A percentile compares a stretch with the other conserved stretches of the same genome.
Conservation (phyloP, 352 stramenopile species). For the Albugo laibachii region DNA sequence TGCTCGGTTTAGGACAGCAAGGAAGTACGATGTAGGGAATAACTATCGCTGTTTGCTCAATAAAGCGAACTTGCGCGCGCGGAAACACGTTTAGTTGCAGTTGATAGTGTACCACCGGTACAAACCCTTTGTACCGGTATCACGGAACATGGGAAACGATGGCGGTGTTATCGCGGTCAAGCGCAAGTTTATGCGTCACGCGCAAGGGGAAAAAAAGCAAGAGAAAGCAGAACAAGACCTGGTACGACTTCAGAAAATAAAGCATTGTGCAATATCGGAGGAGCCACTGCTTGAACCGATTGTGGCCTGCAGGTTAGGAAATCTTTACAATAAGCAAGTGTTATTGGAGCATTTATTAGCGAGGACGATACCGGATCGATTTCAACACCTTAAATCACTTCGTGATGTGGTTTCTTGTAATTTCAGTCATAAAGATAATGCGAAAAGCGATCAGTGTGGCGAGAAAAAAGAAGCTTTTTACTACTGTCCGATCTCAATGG, state of each 20-base stretch:
- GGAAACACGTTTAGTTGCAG: too few species aligned
- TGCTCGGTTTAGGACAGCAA: conserved; percentile 56
- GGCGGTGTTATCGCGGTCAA: conserved; percentile 87
- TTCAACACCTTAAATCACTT: conserved; percentile 65
- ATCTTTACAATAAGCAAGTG: conserved; percentile 86
- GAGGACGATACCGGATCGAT: conserved; percentile 41
- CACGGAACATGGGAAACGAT: conserved; percentile 76
- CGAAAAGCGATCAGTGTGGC: not conserved
- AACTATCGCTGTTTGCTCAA: too few species aligned
- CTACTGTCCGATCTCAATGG: conserved; percentile 69
- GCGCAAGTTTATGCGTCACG: conserved; percentile 85
- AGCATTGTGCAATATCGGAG: conserved; percentile 67
- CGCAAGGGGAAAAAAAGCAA: conserved; percentile 37
- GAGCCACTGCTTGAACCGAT: conserved; percentile 67
- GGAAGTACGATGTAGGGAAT: conserved; percentile 23
- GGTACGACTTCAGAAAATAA: conserved; percentile 28
- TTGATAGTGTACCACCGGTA: too few species aligned
- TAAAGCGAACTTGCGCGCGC: too few species aligned
- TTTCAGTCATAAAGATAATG: conserved; percentile 10
- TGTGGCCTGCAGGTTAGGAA: conserved; percentile 75
- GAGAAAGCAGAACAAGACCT: conserved; percentile 48
- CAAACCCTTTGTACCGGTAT: not conserved
- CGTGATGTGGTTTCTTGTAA: conserved; percentile 76
- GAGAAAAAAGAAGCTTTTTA: conserved; percentile 3
- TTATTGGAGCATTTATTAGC: conserved; percentile 70